Percentiles rank a stretch among this genome's conserved stretches.
Conservation (phyloP, 306 rosid genomes). For the Casuarina glauca region DNA sequence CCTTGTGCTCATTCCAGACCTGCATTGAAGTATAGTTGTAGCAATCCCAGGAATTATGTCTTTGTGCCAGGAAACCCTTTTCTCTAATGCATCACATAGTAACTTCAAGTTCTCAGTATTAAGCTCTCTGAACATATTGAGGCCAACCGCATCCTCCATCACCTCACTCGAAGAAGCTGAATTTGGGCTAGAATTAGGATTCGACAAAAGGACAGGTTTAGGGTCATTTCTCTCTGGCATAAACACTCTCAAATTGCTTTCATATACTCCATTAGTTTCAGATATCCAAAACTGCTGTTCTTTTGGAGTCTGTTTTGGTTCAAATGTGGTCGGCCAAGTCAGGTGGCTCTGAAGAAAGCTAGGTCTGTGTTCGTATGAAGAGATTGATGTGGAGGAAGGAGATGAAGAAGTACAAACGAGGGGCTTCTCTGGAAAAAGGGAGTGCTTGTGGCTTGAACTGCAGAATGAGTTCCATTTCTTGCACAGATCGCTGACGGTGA, state of each 20-base stretch:
- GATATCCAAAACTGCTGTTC: conserved; percentile 58
- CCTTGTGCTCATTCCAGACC: conserved; percentile 54
- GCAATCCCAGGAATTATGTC: conserved; percentile 53
- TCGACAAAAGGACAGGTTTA: conserved; percentile 83
- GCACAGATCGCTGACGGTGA: conserved; percentile 50
- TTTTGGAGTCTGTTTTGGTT: conserved; percentile 49
- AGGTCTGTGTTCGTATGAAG: conserved; percentile 29
- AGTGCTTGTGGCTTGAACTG: conserved; percentile 50
- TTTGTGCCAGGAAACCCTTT: conserved; percentile 53
- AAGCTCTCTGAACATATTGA: conserved; percentile 54
- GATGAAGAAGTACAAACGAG: conserved; percentile 32
- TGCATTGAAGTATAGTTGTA: conserved; percentile 55
- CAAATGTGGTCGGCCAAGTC: conserved; percentile 43
- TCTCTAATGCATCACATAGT: conserved; percentile 63
- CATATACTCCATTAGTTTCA: conserved; percentile 39
- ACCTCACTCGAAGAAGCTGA: conserved; percentile 90
- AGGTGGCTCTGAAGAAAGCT: conserved; percentile 36
- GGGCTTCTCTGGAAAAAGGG: conserved; percentile 42
- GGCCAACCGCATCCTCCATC: conserved; percentile 55
- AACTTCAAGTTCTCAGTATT: conserved; percentile 56
- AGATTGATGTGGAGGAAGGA: conserved; percentile 48
- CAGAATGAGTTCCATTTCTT: conserved; percentile 72
- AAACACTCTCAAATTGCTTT: conserved; percentile 50
- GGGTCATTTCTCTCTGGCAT: conserved; percentile 44
- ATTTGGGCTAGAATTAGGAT: conserved; percentile 88